These are phyloP conservation scores for Auricularia auricula-judae DNA, from an alignment of 768 basidiomycete species.

Conservation along the genomic window DNA sequence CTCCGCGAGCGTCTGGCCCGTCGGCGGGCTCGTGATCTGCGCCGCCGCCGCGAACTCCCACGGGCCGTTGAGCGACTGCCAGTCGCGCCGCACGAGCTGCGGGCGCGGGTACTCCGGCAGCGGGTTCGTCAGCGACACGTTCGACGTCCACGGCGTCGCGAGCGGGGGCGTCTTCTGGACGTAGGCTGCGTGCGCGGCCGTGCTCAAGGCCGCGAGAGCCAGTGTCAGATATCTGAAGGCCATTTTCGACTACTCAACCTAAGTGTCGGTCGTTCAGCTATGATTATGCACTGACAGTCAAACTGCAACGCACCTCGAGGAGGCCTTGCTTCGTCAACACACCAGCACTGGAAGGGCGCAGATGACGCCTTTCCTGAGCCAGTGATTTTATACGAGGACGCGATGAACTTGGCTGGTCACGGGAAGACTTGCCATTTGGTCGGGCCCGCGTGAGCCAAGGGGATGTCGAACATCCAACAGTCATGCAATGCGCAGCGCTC, in stretches of 20 bases:
- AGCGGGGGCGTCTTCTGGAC: neutral
- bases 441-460: no score
- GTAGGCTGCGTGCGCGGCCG: neutral
- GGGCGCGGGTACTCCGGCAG: slow-evolving; percentile 1
- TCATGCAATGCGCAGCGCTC: no score
- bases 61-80: neutral
- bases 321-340: no score
- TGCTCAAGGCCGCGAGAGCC: neutral
- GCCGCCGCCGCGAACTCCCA: neutral
- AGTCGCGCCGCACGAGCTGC: neutral
- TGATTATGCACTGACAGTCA: no score
- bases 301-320: no score
- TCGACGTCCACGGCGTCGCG: slow-evolving; percentile 3
- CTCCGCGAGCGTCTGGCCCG: slow-evolving; percentile 1
- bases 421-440: no score
- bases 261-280: no score
- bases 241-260: neutral
- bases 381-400: no score
- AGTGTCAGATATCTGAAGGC: neutral
- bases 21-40: neutral
- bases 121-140: neutral
- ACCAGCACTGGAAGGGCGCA: no score
- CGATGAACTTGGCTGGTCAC: no score
- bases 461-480: no score
- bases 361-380: no score